Percentiles rank a stretch among this genome's conserved stretches.
Evolutionary conservation across 306 rosid genomes (phyloP).

Genomic region (Cucurbita argyrosperma): DNA sequence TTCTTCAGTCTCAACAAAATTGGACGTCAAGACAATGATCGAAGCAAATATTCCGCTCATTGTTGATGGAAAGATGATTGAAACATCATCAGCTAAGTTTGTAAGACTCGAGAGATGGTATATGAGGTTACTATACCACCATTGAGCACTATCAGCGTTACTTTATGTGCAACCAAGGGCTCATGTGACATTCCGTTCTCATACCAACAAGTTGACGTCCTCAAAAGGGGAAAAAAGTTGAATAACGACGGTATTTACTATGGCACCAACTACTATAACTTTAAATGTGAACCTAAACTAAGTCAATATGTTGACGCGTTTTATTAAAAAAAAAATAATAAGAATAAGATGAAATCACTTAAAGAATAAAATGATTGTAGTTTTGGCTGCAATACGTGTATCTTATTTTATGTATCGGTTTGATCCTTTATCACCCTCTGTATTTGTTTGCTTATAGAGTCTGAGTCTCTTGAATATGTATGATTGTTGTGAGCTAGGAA

Average conservation of each 20-base stretch:
- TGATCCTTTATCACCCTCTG: too few species aligned
- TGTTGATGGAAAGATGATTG: neutral
- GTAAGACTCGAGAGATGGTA: neutral
- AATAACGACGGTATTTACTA: neutral
- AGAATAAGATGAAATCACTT: too few species aligned
- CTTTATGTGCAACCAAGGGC: neutral
- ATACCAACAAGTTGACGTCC: neutral
- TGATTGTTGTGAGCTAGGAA: too few species aligned
- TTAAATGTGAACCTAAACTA: neutral
- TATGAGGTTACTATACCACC: neutral
- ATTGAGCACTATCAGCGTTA: neutral
- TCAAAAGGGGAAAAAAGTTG: neutral
- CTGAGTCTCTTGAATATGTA: too few species aligned
- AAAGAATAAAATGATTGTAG: too few species aligned
- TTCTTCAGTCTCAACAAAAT: neutral
- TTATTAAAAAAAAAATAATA: too few species aligned
- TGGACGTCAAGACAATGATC: neutral
- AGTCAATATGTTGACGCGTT: neutral
- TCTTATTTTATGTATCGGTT: too few species aligned
- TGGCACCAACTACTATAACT: neutral
- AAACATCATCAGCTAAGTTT: too few species aligned
- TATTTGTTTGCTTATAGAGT: too few species aligned
- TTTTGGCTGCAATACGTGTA: too few species aligned
- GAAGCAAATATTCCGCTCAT: neutral
- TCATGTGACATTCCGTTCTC: neutral